Evolutionary conservation across 2,329 filamentous ascomycete genomes (phyloP).

Genomic region (Myriosclerotinia duriaeana): DNA sequence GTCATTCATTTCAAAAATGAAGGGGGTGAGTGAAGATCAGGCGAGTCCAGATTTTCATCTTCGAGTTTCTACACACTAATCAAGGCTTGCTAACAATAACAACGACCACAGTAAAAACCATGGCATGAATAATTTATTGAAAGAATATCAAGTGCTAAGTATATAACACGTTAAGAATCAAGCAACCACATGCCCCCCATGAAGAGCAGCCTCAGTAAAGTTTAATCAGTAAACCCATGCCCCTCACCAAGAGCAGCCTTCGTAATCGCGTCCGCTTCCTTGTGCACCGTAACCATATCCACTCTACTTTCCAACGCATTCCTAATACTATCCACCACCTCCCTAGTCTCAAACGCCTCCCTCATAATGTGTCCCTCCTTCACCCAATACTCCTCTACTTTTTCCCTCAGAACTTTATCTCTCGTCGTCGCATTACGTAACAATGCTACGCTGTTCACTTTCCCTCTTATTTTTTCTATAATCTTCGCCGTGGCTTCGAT

Average conservation of each 20-base stretch:
- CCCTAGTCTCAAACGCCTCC: constrained; percentile 75
- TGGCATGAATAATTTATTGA: too few relatives aligned
- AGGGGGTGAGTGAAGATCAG: too few relatives aligned
- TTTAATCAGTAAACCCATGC: too few relatives aligned
- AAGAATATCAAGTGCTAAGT: too few relatives aligned
- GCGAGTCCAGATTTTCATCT: too few relatives aligned
- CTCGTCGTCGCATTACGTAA: constrained; percentile 77
- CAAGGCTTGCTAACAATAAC: too few relatives aligned
- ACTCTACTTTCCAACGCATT: constrained; percentile 64
- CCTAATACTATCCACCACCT: constrained; percentile 70
- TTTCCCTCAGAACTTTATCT: constrained; percentile 67
- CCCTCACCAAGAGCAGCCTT: constrained; percentile 42
- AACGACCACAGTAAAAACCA: too few relatives aligned
- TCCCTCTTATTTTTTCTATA: constrained; percentile 61
- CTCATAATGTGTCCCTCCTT: constrained; percentile 72
- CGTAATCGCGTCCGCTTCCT: constrained; percentile 64
- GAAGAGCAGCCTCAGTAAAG: constrained; percentile 46
- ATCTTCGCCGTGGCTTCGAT: constrained; percentile 58
- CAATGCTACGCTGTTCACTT: constrained; percentile 70
- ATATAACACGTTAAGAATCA: neutral
- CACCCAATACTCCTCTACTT: constrained; percentile 73
- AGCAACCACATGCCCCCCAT: neutral
- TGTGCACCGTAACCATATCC: constrained; percentile 59
- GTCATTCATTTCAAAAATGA: too few relatives aligned
- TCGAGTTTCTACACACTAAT: too few relatives aligned